Percentiles rank a stretch among this genome's conserved stretches.
phyloP scores from a whole-genome alignment of 306 rosid species.

The Canavalia ensiformis region DNA sequence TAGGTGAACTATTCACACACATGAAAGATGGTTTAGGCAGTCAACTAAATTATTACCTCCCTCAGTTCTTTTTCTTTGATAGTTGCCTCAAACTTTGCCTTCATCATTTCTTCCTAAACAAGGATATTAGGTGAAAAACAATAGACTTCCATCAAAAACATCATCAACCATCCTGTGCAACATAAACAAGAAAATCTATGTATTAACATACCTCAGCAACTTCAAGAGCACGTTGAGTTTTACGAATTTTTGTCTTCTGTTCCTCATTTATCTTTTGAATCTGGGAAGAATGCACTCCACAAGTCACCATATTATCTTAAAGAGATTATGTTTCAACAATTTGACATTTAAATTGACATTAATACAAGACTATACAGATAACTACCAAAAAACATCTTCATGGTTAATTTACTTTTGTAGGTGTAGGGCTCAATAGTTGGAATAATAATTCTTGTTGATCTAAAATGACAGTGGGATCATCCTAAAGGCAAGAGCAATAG shows the following conservation, averaged over 20 bases:
- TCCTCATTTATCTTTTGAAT: constrained; percentile 75
- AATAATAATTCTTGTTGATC: constrained; percentile 9
- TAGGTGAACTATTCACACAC: constrained; percentile 32
- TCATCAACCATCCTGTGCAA: constrained; percentile 50
- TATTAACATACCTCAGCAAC: constrained; percentile 83
- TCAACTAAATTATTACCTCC: constrained; percentile 64
- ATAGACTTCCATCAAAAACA: constrained; percentile 41
- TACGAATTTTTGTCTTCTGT: constrained; percentile 73
- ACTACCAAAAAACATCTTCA: constrained; percentile 10
- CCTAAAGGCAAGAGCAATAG: constrained; percentile 29
- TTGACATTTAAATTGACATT: constrained; percentile 21
- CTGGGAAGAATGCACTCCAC: constrained; percentile 57
- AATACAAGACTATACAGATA: background rate
- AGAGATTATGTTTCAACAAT: constrained; percentile 25
- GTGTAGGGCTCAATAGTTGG: background rate
- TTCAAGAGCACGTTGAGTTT: constrained; percentile 87
- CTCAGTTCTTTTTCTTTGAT: constrained; percentile 65
- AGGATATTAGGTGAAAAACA: constrained; percentile 7
- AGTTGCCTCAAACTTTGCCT: constrained; percentile 84
- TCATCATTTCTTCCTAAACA: constrained; percentile 87
- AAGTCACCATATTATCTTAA: constrained; percentile 47
- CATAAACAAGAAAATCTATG: constrained; percentile 36
- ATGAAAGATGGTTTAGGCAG: constrained; percentile 30
- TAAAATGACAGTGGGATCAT: constrained; percentile 25
- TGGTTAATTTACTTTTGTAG: background rate